A percentile compares a stretch with the other conserved stretches of the same genome.
These are phyloP conservation scores for Hypsizygus marmoreus DNA, from an alignment of 768 basidiomycete genomes.

Conservation along the genomic window DNA sequence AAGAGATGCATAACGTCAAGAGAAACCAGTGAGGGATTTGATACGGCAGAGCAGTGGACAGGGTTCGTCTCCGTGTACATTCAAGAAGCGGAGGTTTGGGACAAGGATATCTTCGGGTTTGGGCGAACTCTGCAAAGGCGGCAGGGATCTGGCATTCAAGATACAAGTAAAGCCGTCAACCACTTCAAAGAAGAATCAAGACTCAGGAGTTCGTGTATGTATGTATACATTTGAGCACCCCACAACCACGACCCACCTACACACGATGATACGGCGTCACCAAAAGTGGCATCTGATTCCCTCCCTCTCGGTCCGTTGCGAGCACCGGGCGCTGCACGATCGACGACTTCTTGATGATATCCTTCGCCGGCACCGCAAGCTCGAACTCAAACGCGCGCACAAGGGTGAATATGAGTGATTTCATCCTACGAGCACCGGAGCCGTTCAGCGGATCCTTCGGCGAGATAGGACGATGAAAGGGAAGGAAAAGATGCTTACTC, in stretches of 20 bases:
- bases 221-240: too few species aligned
- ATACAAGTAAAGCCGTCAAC: too few species aligned
- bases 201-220: too few species aligned
- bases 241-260: too few species aligned
- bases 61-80: conserved; percentile 3
- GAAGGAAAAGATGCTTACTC: conserved; percentile 36
- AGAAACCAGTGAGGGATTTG: neutral
- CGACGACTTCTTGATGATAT: conserved; percentile 38
- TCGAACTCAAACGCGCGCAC: conserved; percentile 56
- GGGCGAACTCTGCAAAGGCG: too few species aligned
- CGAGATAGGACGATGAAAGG: neutral
- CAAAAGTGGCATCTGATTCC: conserved; percentile 46
- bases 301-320: conserved; percentile 35
- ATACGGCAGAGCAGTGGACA: conserved; percentile 3
- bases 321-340: conserved; percentile 50
- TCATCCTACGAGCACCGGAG: conserved; percentile 26
- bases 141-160: too few species aligned
- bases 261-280: conserved; percentile 30
- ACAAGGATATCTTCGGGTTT: too few species aligned
- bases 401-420: conserved; percentile 48
- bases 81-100: conserved; percentile 9
- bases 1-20: neutral
- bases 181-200: too few species aligned
- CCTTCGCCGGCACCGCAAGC: conserved; percentile 48
- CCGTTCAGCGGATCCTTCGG: neutral